Base-by-base conservation (phyloP, 2,329 filamentous ascomycete species). In the Emmonsia crescens region DNA sequence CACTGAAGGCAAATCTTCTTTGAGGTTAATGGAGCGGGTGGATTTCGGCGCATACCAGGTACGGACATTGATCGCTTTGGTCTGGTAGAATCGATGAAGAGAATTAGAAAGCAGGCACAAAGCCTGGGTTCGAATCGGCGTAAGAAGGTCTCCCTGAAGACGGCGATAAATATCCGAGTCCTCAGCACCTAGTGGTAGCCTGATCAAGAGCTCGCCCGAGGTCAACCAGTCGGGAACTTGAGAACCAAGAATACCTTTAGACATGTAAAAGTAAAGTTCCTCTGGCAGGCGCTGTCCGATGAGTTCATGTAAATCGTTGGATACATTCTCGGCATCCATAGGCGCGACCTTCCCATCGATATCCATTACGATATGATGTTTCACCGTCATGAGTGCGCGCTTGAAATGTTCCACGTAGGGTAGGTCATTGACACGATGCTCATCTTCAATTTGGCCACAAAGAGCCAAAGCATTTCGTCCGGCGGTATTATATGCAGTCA, bases 261-360 rank as follows among this genome's bases (percentile, higher is more conserved):
- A 91, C 57, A 96, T 81, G 73, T 97, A 97, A 74, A 91, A 89
- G 72, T 93, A 92, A 21, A 97, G 80, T 75, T 99, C 94, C 48
- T 91, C 86, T 0, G 94, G 91, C 5, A 99, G 80, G 63, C 92
- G 88, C 63, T 95, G 84, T n/a, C 91, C 91, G 64, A 96, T 84
- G 71, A 96, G 92, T 70, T 93, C 87, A 71, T 95, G 89, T 66
- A 94, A 87, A 71, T 97, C 92, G 54, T 83, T 83, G 1, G 94
- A 92, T 24, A 91, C 83, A 60, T 85, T 81, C 8, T 89, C 87
- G 60, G 81, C 83, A 68, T 92, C 86, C 68, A 90, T 81, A 19
- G 91, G 88, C 63, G 84, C 83, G 57, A 96, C 83, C 68, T 88
- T 85, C 48, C 94, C 94, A n/a, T 84, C 84, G 60, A 85, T 82